Evolutionary conservation across 2,329 filamentous ascomycete genomes (phyloP), one percentile per base, ranked within the genome.

Genomic region (Phyllosticta capitalensis): DNA sequence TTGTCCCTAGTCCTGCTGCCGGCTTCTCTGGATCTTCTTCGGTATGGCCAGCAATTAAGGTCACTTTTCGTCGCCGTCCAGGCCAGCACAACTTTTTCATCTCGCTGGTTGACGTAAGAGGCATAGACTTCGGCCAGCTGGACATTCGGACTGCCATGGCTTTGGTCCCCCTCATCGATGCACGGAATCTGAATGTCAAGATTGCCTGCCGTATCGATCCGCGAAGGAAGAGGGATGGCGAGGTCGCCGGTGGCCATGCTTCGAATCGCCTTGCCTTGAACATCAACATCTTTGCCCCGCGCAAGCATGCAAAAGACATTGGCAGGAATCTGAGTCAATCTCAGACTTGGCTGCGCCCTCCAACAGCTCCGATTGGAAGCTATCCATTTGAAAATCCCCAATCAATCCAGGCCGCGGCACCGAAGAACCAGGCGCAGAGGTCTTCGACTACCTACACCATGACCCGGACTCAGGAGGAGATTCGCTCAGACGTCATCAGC

Each of bases 401-500:
- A 24, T 61, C 64, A 20, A 62, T 65, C 24, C 56, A 59, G 0
- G 66, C 63, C 20, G 61, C 56, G 2, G 61, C 56, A 4, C 58
- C 53, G 14, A 28, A 24, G 38, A 19, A 19, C n/a, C 56, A 33
- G 3, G 17, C 12, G 38, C 30, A 30, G 2, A 51, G 50, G n/a
- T 49, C 56, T 4, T 33, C 45, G 4, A 54, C n/a, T 4, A 56
- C n/a, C 10, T 52, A 59, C 33, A 52, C 53, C 28, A 62, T 74
- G 57, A 72, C 75, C 54, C 83, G 90, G 30, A 92, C 89, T 0
- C 85, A 86, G 0, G 92, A 97, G 66, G 91, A 97, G 72, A 87
- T 96, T 61, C 87, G 88, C 9, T 86, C 84, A 63, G 91, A 96
- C 60, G 88, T 96, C 21, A 83, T 90, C 71, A 85, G 84, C 50